Evolutionary conservation across 352 stramenopile species (phyloP), one percentile per base, ranked within the genome.

Genomic region (Pythium sukuiense): DNA sequence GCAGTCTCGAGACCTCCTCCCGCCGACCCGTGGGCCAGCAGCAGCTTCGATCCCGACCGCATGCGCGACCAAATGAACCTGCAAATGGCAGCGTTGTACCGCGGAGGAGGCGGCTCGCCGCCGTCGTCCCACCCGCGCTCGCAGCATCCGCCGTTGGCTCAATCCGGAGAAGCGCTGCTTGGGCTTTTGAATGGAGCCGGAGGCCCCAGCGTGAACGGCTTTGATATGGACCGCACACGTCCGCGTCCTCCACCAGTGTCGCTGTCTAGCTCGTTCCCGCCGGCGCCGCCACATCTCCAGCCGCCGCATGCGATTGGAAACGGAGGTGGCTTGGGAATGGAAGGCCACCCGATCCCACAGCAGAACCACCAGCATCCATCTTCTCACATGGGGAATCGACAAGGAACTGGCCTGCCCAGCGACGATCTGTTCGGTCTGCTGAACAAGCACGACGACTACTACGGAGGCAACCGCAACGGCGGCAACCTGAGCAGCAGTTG

Each of bases 1-100:
- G 14, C 39, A 26, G 46, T 16, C 12, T 59, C 53, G 16, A 35
- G 39, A 41, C 43, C 57, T 14, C 59, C 52, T 13, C 41, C 60
- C 2, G 35, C 46, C 4, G 52, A 62, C 48, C 68, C 68, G 45
- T 64, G 55, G 61, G 61, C 62, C 26, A 56, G 48, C 27, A 59
- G 59, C 39, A 37, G 39, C 26, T 55, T 65, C 59, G 61, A 66
- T 55, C 54, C 58, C 43, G 56, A 69, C 54, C 55, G 63, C 45
- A 45, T 92, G 12, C 76, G 81, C 20, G 83, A 92, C 30, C 74
- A 92, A 56, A 90, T 90, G 83, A 92, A 92, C 71, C 80, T 83
- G 59, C 81, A 90, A 58, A 92, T 92, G 81, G 83, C 83, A 12
- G 79, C 83, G 49, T 60, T 91, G 50, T 91, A 91, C 63, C 83